Evolutionary conservation across 169 alveolate genomes (phyloP), one percentile per base, ranked within the genome.

Genomic region (Eimeria acervulina): DNA sequence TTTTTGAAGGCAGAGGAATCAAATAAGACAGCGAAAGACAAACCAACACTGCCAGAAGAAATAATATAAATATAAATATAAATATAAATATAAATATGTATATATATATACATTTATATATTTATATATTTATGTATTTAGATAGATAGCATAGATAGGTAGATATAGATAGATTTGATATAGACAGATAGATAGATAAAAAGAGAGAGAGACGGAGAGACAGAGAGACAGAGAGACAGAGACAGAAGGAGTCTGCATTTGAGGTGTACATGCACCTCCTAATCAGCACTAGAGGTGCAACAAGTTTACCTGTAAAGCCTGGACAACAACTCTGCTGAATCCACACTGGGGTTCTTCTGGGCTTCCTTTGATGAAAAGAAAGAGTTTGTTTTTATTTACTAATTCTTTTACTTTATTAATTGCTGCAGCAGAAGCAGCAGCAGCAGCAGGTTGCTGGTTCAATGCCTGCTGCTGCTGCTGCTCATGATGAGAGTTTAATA

Each of bases 251-350:
- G 5, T 66, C 21, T 5, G 36, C 12, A 15, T 19, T 36, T 70
- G 7, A 21, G 81, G 81, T 70, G 38, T 70, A 70, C 26, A 28
- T 5, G 36, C 76, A n/a, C n/a, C n/a, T n/a, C n/a, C n/a, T n/a
- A n/a, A n/a, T n/a, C n/a, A n/a, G n/a, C n/a, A n/a, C n/a, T n/a
- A n/a, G n/a, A n/a, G n/a, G n/a, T n/a, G n/a, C n/a, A n/a, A n/a
- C n/a, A n/a, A n/a, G 44, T 61, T 76, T 76, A 21, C 87, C 36
- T 42, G 87, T 28, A 76, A 44, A 21, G 59, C 87, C 61, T 76
- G 87, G 3, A 76, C 33, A n/a, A 38, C 28, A 15, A 76, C 87
- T 44, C 61, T 76, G 31, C 87, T 76, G 61, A 38, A 76, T 70
- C 55, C 55, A 28, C 38, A 23, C 31, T 63, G 38, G 13, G 76